Conservation (phyloP, 2,329 filamentous ascomycete genomes). For the Fusarium redolens region DNA sequence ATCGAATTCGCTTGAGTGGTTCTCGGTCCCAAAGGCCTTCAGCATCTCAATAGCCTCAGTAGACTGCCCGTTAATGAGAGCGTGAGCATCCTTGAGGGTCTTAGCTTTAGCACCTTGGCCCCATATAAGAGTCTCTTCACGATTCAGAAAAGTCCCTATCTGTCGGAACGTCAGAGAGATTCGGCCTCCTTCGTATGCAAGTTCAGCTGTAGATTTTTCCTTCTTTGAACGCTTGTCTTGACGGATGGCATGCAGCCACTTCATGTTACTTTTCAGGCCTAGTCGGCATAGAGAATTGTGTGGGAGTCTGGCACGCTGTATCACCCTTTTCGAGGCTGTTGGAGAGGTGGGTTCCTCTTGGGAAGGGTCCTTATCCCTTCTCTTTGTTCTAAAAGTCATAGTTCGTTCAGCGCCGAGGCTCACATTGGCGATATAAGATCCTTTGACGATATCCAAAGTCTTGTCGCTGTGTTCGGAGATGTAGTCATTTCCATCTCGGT, state of each 20-base stretch:
- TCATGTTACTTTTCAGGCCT: conserved; percentile 82
- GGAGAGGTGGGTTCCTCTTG: conserved; percentile 24
- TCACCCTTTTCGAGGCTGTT: conserved; percentile 56
- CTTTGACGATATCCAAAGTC: conserved; percentile 86
- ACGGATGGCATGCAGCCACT: conserved; percentile 93
- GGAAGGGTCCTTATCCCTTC: conserved; percentile 58
- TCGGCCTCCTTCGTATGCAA: conserved; percentile 77
- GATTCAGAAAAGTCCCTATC: conserved; percentile 86
- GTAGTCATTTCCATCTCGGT: conserved; percentile 88
- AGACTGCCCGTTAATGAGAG: conserved; percentile 76
- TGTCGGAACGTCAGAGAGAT: conserved; percentile 93
- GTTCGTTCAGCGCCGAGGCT: conserved; percentile 92
- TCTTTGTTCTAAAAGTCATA: conserved; percentile 90
- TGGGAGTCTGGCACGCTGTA: conserved; percentile 78
- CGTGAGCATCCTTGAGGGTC: conserved; percentile 65
- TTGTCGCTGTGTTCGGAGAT: conserved; percentile 99
- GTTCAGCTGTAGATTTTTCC: conserved; percentile 77
- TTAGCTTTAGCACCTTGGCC: conserved; percentile 88
- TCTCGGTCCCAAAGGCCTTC: conserved; percentile 85
- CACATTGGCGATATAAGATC: conserved; percentile 89
- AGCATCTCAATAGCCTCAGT: conserved; percentile 76
- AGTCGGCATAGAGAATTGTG: conserved; percentile 92
- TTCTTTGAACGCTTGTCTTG: conserved; percentile 79
- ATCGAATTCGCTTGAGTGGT: conserved; percentile 76
- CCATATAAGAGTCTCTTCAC: conserved; percentile 78